These are phyloP conservation scores for Pseudogymnoascus sp. DNA, from an alignment of 2,329 filamentous ascomycete genomes.

Conservation along the genomic window DNA sequence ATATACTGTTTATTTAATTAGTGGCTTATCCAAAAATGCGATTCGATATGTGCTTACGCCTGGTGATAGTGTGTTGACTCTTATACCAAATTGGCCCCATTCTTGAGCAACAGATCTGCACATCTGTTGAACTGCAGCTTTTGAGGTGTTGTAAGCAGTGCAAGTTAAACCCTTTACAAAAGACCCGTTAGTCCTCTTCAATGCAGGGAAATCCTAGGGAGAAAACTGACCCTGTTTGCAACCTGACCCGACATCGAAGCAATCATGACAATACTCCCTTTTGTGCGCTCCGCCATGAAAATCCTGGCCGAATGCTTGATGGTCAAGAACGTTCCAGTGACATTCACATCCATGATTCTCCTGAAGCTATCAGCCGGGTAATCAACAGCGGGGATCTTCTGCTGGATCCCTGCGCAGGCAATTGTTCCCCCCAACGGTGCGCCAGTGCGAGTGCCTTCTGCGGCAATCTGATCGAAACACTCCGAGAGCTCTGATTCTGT, in stretches of 20 bases:
- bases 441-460: not conserved
- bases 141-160: conserved; percentile 55
- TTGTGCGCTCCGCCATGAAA: conserved; percentile 34
- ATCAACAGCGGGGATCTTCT: conserved; percentile 38
- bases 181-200: not conserved
- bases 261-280: conserved; percentile 44
- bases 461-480: conserved; percentile 20
- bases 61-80: conserved; percentile 59
- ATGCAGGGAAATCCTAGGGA: not conserved
- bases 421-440: conserved; percentile 21
- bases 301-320: conserved; percentile 61
- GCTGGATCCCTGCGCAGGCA: conserved; percentile 43
- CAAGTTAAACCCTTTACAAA: conserved; percentile 48
- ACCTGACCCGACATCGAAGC: conserved; percentile 37
- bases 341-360: conserved; percentile 61
- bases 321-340: conserved; percentile 62
- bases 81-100: conserved; percentile 54
- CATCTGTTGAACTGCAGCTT: conserved; percentile 53
- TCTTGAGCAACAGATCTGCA: conserved; percentile 52
- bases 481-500: conserved; percentile 33
- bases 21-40: not conserved
- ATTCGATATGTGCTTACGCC: conserved; percentile 28
- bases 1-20: conserved; percentile 30
- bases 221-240: conserved; percentile 11
- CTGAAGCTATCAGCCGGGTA: conserved; percentile 50